phyloP scores from a whole-genome alignment of 257 asterid genomes.

The Solanum pennellii region DNA sequence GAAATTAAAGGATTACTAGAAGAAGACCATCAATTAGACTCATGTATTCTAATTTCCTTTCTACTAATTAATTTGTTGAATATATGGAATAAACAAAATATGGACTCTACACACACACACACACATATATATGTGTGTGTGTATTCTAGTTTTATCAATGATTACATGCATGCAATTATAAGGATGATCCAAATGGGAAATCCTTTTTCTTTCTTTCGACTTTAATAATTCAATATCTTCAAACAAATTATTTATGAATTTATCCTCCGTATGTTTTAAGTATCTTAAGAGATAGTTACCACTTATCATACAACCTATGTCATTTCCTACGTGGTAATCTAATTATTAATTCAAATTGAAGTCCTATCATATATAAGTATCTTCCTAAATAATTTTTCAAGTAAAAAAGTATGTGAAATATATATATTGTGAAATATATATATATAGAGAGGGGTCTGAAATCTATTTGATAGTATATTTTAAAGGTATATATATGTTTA shows the following conservation, averaged over 20 bases:
- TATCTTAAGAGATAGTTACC: neutral
- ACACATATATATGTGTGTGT: too few relatives aligned
- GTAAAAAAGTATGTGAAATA: neutral
- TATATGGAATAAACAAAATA: neutral
- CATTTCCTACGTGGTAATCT: neutral
- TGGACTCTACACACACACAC: too few relatives aligned
- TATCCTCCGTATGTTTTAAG: neutral
- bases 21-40: neutral
- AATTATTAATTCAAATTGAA: too few relatives aligned
- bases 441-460: neutral
- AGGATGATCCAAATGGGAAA: neutral
- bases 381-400: neutral
- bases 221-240: slow-evolving; percentile 1
- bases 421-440: too few relatives aligned
- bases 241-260: neutral
- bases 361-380: neutral
- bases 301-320: neutral
- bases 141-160: neutral
- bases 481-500: neutral
- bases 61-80: neutral
- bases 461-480: too few relatives aligned
- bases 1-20: neutral
- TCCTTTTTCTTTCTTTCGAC: neutral
- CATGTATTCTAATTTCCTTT: neutral
- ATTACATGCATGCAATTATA: neutral